Base-by-base conservation (phyloP, 352 stramenopile species). In the Phytophthora litchii region DNA sequence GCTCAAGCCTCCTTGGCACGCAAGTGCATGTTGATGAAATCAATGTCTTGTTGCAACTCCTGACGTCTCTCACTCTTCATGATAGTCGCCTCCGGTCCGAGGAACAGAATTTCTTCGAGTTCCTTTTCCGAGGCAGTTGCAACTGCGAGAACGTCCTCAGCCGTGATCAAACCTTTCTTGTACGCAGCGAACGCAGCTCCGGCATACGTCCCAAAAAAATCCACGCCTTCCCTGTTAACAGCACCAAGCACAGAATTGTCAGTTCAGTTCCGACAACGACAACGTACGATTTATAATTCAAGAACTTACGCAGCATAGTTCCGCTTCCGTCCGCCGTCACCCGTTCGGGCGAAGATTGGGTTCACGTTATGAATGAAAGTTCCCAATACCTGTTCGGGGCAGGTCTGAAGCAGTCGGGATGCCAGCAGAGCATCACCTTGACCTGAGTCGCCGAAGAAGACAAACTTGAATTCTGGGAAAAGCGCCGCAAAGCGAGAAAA, bases 321-420 rank as follows among this genome's bases (percentile, higher is more conserved):
- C 20, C 66, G 49, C 67, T 94, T 94, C 16, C 48, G 10, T 2
- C 77, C 70, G 12, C 86, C 83, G 38, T 94, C 86, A 25, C 86
- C 86, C 0, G 83, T 89, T 19, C 65, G 80, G 35, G 52, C 52
- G 17, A 69, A 74, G 6, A 70, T 55, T 5, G 86, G 81, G 25
- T 80, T 91, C 35, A 94, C 76, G 40, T 94, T 73, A 63, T 94
- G 86, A 60, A 94, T 92, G 58, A 94, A 92, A 21, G 77, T 80
- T 25, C 54, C 83, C 11, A 92, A 70, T 36, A 94, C 78, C 50
- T 89, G 80, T 0, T 76, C 58, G 1, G 78, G 75, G 27, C 83
- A 92, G 25, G 50, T 60, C 37, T 76, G 56, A 5, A 92, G 61
- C 46, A 94, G 42, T 29, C 69, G 74, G 4, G 81, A 92, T 34